Conservation (phyloP, 2,329 filamentous ascomycete species). For the Xylariaceae sp. region DNA sequence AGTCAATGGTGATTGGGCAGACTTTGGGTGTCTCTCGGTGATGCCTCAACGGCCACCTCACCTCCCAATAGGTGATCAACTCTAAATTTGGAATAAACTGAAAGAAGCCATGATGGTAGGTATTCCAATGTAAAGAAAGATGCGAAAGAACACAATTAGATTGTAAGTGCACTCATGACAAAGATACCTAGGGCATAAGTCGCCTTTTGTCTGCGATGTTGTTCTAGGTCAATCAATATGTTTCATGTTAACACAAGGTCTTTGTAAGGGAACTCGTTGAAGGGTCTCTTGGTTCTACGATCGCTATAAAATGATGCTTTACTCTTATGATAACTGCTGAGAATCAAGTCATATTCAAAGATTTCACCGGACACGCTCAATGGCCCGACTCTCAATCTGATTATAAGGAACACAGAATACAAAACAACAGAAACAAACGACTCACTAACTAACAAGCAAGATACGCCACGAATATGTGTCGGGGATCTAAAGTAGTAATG, state of each 20-base stretch:
- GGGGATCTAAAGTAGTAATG: conserved; percentile 24
- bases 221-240: neutral
- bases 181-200: neutral
- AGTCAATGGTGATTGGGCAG: no score
- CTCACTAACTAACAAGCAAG: neutral
- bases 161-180: neutral
- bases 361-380: neutral
- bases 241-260: neutral
- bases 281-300: neutral
- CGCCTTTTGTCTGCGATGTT: neutral
- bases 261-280: neutral
- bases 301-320: neutral
- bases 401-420: neutral
- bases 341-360: neutral
- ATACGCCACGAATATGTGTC: conserved; percentile 24
- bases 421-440: neutral
- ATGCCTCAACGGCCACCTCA: no score
- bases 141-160: neutral
- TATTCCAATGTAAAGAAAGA: no score
- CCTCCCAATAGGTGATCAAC: no score
- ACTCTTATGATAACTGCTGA: neutral
- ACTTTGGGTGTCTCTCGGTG: no score
- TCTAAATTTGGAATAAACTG: no score
- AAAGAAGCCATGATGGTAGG: no score
- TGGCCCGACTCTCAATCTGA: neutral